Percentiles rank a stretch among this genome's conserved stretches.
Evolutionary conservation across 1,139 yeast species (phyloP).

Genomic region (Yamadazyma pseudoaaseri): DNA sequence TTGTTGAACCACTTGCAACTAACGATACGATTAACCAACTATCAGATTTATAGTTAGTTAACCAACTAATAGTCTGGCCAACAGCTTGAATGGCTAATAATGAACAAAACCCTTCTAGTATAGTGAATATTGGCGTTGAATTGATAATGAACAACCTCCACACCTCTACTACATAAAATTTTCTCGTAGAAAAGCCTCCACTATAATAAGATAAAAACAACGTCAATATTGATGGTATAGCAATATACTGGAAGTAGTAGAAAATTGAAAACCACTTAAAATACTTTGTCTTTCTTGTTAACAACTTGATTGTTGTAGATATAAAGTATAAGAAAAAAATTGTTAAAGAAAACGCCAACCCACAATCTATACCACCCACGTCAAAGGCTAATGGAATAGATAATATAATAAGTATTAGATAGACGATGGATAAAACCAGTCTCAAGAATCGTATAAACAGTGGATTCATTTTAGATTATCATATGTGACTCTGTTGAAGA

Average conservation of each 20-base stretch:
- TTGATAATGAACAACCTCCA: conserved; percentile 75
- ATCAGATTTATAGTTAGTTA: conserved; percentile 66
- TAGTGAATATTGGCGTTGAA: conserved; percentile 85
- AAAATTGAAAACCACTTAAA: conserved; percentile 56
- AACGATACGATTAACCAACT: conserved; percentile 79
- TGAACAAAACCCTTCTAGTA: conserved; percentile 91
- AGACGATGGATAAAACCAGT: conserved; percentile 51
- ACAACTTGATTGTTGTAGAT: conserved; percentile 68
- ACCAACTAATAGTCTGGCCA: conserved; percentile 79
- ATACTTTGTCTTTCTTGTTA: conserved; percentile 47
- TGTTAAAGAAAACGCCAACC: conserved; percentile 81
- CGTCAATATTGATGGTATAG: conserved; percentile 79
- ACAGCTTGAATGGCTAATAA: conserved; percentile 84
- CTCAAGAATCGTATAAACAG: conserved; percentile 18
- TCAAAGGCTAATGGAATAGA: conserved; percentile 95
- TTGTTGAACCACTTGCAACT: conserved; percentile 69
- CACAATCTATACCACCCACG: conserved; percentile 89
- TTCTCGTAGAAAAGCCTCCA: conserved; percentile 15
- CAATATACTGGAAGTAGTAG: conserved; percentile 78
- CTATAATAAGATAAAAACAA: conserved; percentile 58
- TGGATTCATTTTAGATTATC: conserved; percentile 7
- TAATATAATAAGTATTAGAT: conserved; percentile 66
- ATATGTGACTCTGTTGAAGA: too few relatives aligned
- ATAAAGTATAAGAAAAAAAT: conserved; percentile 65
- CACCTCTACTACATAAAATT: conserved; percentile 21